Conservation (phyloP, 257 asterid genomes). For the Eucommia ulmoides region DNA sequence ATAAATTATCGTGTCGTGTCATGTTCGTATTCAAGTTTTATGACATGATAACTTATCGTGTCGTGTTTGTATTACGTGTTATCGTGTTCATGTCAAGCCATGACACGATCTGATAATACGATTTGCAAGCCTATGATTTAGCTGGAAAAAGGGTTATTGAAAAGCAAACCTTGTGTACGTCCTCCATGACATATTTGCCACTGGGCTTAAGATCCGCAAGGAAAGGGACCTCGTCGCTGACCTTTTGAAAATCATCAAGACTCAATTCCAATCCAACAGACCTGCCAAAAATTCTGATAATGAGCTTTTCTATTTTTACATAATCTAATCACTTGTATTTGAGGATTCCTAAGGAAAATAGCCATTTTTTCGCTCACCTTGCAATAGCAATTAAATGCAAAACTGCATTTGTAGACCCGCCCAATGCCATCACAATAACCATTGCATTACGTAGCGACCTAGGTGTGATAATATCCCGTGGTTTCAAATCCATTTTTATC, state of each 20-base stretch:
- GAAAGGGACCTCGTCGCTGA: constrained; percentile 84
- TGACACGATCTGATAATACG: too few relatives aligned
- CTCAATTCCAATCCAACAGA: constrained; percentile 82
- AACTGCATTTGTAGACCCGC: constrained; percentile 99
- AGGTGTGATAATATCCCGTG: constrained; percentile 77
- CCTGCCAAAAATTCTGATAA: constrained; percentile 40
- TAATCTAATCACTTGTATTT: background rate
- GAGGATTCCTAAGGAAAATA: too few relatives aligned
- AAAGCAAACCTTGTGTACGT: constrained; percentile 82
- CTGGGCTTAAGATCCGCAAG: constrained; percentile 99
- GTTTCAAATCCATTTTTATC: constrained; percentile 88
- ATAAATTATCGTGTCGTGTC: too few relatives aligned
- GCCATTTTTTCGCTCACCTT: too few relatives aligned
- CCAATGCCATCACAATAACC: constrained; percentile 94
- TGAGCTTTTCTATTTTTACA: constrained; percentile 21
- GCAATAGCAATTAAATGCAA: constrained; percentile 96
- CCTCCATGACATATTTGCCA: constrained; percentile 98
- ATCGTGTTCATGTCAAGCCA: too few relatives aligned
- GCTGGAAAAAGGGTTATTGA: too few relatives aligned
- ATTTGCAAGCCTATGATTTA: too few relatives aligned
- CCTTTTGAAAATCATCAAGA: constrained; percentile 92
- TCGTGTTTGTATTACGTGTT: too few relatives aligned
- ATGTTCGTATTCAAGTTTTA: too few relatives aligned
- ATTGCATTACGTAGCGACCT: constrained; percentile 77
- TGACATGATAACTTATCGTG: too few relatives aligned